Evolutionary conservation across 2,329 filamentous ascomycete genomes (phyloP).

Genomic region (Fusarium fujikuroi): DNA sequence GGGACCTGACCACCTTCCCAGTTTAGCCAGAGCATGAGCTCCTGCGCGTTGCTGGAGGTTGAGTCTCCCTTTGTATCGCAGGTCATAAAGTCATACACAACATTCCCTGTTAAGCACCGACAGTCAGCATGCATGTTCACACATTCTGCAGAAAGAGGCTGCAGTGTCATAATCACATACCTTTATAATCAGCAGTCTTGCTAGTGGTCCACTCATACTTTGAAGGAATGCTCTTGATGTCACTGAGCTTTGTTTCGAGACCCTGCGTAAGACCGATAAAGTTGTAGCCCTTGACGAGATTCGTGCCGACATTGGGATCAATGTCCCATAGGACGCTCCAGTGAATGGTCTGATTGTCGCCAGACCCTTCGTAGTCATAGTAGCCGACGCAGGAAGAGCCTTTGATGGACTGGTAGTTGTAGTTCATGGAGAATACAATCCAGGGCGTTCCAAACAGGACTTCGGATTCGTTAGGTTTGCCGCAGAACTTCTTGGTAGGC

Average conservation of each 20-base stretch:
- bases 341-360: background rate
- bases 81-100: constrained; percentile 37
- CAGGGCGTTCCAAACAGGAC: too few species aligned
- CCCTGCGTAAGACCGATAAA: constrained; percentile 30
- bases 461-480: too few species aligned
- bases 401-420: too few species aligned
- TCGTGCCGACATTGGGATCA: background rate
- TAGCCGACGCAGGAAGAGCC: too few species aligned
- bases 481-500: too few species aligned
- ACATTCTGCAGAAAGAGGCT: too few species aligned
- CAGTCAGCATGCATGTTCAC: background rate
- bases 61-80: constrained; percentile 30
- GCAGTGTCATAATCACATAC: background rate
- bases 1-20: constrained; percentile 29
- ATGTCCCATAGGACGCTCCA: constrained; percentile 36
- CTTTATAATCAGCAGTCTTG: constrained; percentile 33
- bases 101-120: constrained; percentile 5
- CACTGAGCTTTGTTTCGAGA: constrained; percentile 18
- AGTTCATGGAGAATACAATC: too few species aligned
- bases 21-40: constrained; percentile 35
- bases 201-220: constrained; percentile 27
- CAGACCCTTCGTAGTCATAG: background rate
- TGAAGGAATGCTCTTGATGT: constrained; percentile 23
- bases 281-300: constrained; percentile 31
- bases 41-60: constrained; percentile 15